These are phyloP conservation scores for Phoenix dactylifera DNA, from an alignment of 176 grass and related monocot genomes.

Conservation along the genomic window DNA sequence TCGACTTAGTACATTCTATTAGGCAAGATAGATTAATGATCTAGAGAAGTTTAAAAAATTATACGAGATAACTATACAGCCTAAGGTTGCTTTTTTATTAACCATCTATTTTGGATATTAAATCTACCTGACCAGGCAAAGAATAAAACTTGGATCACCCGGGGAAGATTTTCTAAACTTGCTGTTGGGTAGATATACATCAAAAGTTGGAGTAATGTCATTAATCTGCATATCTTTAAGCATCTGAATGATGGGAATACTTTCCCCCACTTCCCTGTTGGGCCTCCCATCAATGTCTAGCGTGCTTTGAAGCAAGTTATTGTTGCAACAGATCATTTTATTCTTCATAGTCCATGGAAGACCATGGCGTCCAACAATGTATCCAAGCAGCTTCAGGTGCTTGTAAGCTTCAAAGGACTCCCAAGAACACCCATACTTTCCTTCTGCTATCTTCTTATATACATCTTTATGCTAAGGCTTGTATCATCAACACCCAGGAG, in stretches of 20 bases:
- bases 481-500: slow-evolving; percentile 33
- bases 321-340: slow-evolving; percentile 12
- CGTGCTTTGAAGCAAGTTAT: not conserved
- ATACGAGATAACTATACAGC: slow-evolving; percentile 5
- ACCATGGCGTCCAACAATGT: slow-evolving; percentile 57
- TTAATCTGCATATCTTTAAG: slow-evolving; percentile 42
- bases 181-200: slow-evolving; percentile 73
- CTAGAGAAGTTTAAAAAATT: not conserved
- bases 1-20: too few species aligned
- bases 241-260: slow-evolving; percentile 26
- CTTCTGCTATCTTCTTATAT: slow-evolving; percentile 42
- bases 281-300: not conserved
- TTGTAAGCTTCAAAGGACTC: slow-evolving; percentile 63
- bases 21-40: too few species aligned
- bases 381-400: slow-evolving; percentile 83
- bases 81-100: not conserved
- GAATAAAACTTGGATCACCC: slow-evolving; percentile 45
- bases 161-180: slow-evolving; percentile 78
- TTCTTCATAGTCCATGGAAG: slow-evolving; percentile 57
- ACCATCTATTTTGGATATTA: too few species aligned
- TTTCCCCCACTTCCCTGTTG: not conserved
- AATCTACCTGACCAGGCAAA: slow-evolving; percentile 60
- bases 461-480: slow-evolving; percentile 26
- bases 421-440: slow-evolving; percentile 28
- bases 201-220: slow-evolving; percentile 40